Base-by-base conservation (phyloP, 768 basidiomycete genomes). In the Collybia nuda region DNA sequence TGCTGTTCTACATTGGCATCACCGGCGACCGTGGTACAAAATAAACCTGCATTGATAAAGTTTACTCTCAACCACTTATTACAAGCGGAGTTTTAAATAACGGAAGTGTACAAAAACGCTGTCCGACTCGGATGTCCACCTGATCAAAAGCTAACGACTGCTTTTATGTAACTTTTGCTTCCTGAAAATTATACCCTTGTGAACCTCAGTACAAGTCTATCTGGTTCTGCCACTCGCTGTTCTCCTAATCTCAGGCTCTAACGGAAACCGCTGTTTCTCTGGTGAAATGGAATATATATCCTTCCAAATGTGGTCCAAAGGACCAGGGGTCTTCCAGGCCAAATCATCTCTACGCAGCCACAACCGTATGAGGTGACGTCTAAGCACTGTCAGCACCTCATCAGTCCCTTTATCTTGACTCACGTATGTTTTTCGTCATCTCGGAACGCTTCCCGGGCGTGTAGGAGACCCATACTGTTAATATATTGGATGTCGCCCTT, bases 401-500 rank as follows among this genome's bases (percentile, higher is more conserved):
- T 32, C 19, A 2, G 7, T 29, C 32, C 32, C 32, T n/a, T n/a
- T n/a, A 5, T 6, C 17, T 36, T 11, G 29, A 68, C 74, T 53
- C 52, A 76, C 76, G 67, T 70, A 45, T 76, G 68, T 52, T 71
- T 63, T 15, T 60, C 57, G 43, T 69, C 68, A 54, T 77, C 76
- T 28, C 59, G 56, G 53, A 77, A 77, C 11, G 63, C 74, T 52
- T 77, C 76, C 45, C 76, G 54, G 8, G 74, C 74, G 54, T 77
- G 76, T 43, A 77, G 60, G 38, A 77, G 52, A 0, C 74, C 68
- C 54, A 77, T 52, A 50, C 69, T 75, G 54, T 76, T 77, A 61
- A 77, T 75, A 56, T 76, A 77, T 54, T 77, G 76, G 28, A 77
- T 75, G 52, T 77, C 76, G 35, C 76, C 76, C 54, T 76, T 77